Base-by-base conservation (phyloP, 1,284 basidiomycete genomes). In the Leccinum fallax region DNA sequence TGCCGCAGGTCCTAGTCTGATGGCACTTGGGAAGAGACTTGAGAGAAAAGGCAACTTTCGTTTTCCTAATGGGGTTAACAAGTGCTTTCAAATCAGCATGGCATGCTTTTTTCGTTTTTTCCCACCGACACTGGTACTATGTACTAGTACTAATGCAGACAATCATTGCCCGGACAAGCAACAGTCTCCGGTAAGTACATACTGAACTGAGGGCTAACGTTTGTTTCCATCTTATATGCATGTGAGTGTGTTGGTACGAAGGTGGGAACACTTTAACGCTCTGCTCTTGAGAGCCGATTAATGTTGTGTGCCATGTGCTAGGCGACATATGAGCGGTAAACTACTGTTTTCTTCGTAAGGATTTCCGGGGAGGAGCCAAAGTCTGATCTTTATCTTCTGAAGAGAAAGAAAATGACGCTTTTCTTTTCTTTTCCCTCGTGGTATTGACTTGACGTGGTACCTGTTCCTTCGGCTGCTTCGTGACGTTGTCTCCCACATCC, bases 381-480 rank as follows among this genome's bases (percentile, higher is more conserved):
- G 5, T 13, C 16, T 61, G 40, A 8, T 15, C 51, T 38, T 65
- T 60, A 3, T 59, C 62, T 32, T 64, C 65, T 43, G 30, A 28
- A 26, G 55, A 48, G 21, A 51, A 2, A n/a, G 10, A 54, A n/a
- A 46, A 40, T 16, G 62, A 55, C 28, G 2, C 53, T 56, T 67
- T 75, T 65, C 75, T 65, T 63, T 77, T 74, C 59, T 58, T 68
- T 19, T 62, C 61, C 49, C 40, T 62, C 16, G 26, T 58, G 15
- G 32, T 40, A 46, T 53, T 62, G 32, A 55, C 28, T 28, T 30
- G 55, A 30, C 74, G 83, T 92, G 56, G 77, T 91, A 30, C 85
- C 85, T 74, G 88, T 92, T 16, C 85, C 86, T 52, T 82, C 82
- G 67, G 88, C 77, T 82, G 88, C 76, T 1, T 92, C 86, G 70